phyloP scores from a whole-genome alignment of 345 rosid species.

The Passiflora organensis region DNA sequence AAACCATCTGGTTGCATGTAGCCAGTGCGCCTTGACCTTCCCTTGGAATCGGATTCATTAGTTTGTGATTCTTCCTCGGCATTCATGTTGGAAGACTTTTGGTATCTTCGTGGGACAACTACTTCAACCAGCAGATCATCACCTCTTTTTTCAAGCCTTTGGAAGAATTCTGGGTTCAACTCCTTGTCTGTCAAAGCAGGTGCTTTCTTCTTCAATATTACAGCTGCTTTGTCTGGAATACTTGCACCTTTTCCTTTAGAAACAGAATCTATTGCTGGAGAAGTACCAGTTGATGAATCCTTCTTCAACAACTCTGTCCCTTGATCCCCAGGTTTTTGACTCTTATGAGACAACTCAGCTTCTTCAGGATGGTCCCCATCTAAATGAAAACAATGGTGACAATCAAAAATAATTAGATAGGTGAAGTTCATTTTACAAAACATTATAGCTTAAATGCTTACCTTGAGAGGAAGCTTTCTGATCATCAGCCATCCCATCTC shows the following conservation, averaged over 20 bases:
- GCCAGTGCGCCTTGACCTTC: slow-evolving; percentile 43
- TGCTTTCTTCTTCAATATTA: slow-evolving; percentile 84
- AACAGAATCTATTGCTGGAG: slow-evolving; percentile 44
- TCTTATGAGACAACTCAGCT: slow-evolving; percentile 36
- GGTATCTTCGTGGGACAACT: slow-evolving; percentile 72
- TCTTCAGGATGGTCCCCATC: slow-evolving; percentile 35
- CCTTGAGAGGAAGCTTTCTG: slow-evolving; percentile 61
- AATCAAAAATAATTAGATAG: slow-evolving; percentile 6
- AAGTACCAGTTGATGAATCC: slow-evolving; percentile 46
- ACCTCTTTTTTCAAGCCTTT: slow-evolving; percentile 73
- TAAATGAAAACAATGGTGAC: slow-evolving; percentile 15
- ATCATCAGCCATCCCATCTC: slow-evolving; percentile 57
- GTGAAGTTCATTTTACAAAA: background rate
- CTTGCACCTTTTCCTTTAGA: slow-evolving; percentile 54
- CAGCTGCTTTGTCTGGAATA: slow-evolving; percentile 73
- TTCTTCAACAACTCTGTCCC: slow-evolving; percentile 38
- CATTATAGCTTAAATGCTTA: slow-evolving; percentile 16
- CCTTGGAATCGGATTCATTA: slow-evolving; percentile 41
- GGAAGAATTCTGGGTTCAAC: slow-evolving; percentile 91
- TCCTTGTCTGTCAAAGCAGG: slow-evolving; percentile 80
- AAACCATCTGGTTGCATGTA: slow-evolving; percentile 38
- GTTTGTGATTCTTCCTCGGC: slow-evolving; percentile 51
- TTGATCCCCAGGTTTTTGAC: slow-evolving; percentile 34
- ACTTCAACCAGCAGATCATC: slow-evolving; percentile 90
- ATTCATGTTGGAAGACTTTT: slow-evolving; percentile 48